Conservation (phyloP, 495 filamentous ascomycete species). For the Rhizodiscina lignyota region DNA sequence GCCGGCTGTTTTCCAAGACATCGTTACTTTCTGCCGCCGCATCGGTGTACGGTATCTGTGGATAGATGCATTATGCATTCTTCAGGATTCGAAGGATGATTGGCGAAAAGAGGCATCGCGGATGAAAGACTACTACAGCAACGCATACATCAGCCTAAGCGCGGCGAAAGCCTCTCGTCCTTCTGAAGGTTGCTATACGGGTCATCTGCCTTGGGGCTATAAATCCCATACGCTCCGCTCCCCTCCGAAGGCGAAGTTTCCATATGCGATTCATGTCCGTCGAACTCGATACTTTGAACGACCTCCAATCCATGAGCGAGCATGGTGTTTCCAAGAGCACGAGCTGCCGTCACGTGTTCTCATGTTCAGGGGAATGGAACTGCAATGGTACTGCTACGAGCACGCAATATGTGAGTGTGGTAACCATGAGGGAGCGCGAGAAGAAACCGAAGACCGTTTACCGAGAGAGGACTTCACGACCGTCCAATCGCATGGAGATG, state of each 20-base stretch:
- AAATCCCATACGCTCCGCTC: no score
- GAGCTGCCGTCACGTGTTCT: conserved; percentile 5
- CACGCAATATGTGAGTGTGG: no score
- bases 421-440: no score
- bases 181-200: background rate
- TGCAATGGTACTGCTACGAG: conserved; percentile 7
- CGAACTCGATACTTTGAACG: no score
- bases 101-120: background rate
- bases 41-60: background rate
- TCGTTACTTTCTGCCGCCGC: background rate
- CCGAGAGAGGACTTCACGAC: no score
- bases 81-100: background rate
- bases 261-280: no score
- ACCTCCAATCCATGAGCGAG: no score
- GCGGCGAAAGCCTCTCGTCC: background rate
- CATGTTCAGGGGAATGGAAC: conserved; percentile 1
- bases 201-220: no score
- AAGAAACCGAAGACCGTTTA: no score
- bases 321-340: conserved; percentile 6
- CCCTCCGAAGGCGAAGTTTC: background rate
- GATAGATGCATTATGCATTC: background rate
- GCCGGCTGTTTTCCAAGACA: background rate
- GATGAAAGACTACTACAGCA: background rate
- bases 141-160: background rate
- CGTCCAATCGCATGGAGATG: no score